phyloP scores from a whole-genome alignment of 2,329 filamentous ascomycete species.

The Penicillium expansum region DNA sequence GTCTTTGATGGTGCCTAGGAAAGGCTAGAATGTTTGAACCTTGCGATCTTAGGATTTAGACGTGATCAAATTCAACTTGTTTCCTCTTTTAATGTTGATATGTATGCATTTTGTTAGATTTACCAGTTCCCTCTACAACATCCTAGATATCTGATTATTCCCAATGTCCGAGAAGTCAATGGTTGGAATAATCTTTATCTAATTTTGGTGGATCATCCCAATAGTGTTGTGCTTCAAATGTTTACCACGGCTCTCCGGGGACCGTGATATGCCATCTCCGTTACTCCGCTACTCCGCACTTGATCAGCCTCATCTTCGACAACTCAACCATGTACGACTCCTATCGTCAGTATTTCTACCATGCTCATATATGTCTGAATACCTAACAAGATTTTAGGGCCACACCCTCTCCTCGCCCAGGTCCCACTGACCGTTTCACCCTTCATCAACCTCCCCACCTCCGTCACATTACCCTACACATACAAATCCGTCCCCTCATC shows the following conservation, averaged over 20 bases:
- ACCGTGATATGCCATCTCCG: not conserved
- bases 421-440: slow-evolving; percentile 91
- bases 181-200: too few species aligned
- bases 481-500: slow-evolving; percentile 88
- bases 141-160: not conserved
- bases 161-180: too few species aligned
- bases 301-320: not conserved
- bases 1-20: not conserved
- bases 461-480: slow-evolving; percentile 90
- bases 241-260: not conserved
- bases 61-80: not conserved
- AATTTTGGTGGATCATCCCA: not conserved
- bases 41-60: not conserved
- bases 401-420: slow-evolving; percentile 86
- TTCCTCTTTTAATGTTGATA: not conserved
- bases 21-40: not conserved
- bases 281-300: slow-evolving; percentile 9
- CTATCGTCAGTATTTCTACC: slow-evolving; percentile 36
- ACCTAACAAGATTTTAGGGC: slow-evolving; percentile 49
- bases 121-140: not conserved
- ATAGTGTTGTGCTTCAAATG: not conserved
- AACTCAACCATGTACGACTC: slow-evolving; percentile 44
- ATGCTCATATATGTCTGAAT: not conserved
- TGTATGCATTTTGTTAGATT: not conserved
- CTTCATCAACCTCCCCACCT: slow-evolving; percentile 84